Base-by-base conservation (phyloP, 305 asterid species). In the Vinca major region DNA sequence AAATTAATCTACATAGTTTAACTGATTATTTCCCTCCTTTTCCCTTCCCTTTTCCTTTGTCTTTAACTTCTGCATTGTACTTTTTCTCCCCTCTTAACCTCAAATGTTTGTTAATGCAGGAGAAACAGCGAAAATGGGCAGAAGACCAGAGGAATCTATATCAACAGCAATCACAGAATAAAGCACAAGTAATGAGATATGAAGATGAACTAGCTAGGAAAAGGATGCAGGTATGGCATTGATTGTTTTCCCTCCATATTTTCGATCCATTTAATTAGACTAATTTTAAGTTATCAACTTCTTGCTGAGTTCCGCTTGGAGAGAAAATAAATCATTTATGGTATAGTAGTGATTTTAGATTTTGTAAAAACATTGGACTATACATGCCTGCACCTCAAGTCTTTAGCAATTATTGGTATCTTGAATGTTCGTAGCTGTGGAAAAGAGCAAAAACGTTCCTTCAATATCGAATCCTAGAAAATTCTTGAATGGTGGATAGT, bases 201-300 rank as follows among this genome's bases (percentile, higher is more conserved):
- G 92, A 93, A 84, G 97, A 93, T 79, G 96, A 93, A 75, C 81
- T 93, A 76, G 81, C 95, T 78, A 89, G 99, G 68, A 93, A 87
- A 78, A 78, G 96, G 73, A 83, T 82, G 92, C 96, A 90, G 95
- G 98, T 86, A 58, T 67, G 75, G 45, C 33, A 69, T 66, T 55
- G 47, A 70, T 45, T 11, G 56, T 45, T 51, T 75, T 57, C 36
- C 55, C 51, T 41, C 3, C 49, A 37, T 48, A 50, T 36, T 66
- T 39, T 36, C 4, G 5, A 10, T n/a, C 39, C 8, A 20, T 60
- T 48, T 57, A 13, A 13, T 54, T 71, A 48, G n/a, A 36, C 5
- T 14, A 47, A 16, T 21, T 20, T 5, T 16, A 21, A 26, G 45
- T 40, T 10, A 2, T 60, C 48, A 11, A 5, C n/a, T 19, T 48